Evolutionary conservation across 768 basidiomycete genomes (phyloP), one percentile per base, ranked within the genome.

Genomic region (Kwoniella europaea): DNA sequence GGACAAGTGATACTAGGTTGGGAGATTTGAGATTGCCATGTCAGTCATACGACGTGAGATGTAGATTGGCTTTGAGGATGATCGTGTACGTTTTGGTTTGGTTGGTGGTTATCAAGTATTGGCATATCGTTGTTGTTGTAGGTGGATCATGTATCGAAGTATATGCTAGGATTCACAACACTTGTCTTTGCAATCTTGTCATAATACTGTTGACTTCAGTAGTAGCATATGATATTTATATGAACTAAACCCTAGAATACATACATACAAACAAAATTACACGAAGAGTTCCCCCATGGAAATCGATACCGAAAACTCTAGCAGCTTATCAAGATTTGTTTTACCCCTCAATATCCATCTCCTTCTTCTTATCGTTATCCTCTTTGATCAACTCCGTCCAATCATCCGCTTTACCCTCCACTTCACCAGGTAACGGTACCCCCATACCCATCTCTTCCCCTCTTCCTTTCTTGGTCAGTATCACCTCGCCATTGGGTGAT

Each of bases 371-470:
- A 20, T 12, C 29, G 52, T 44, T 50, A 20, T 46, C 29, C 12
- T 57, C 64, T 22, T 67, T 57, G 15, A 20, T 43, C 68, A 75
- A 29, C 29, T 42, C 68, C 29, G 72, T 79, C 76, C 76, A 75
- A 63, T 80, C 79, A 44, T 76, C 74, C 12, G 69, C 78, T 35
- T 35, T 57, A 9, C 55, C 57, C 22, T 58, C 57, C 7, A 58
- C 65, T 27, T 67, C 65, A 5, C 57, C 65, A n/a, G 29, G 15
- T 58, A 67, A 50, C 1, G 65, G 65, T 20, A 59, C 65, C 2
- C 57, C 57, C 65, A 67, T 52, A n/a, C 65, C 65, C 65, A 67
- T 67, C 35, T 67, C 55, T 57, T 67, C 65, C 20, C 42, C 65
- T 29, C 35, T 44, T 13, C 65, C 65, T 52, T 67, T 67, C 13